Evolutionary conservation across 495 filamentous ascomycete species (phyloP), one percentile per base, ranked within the genome.

Genomic region (Hamigera avellanea): DNA sequence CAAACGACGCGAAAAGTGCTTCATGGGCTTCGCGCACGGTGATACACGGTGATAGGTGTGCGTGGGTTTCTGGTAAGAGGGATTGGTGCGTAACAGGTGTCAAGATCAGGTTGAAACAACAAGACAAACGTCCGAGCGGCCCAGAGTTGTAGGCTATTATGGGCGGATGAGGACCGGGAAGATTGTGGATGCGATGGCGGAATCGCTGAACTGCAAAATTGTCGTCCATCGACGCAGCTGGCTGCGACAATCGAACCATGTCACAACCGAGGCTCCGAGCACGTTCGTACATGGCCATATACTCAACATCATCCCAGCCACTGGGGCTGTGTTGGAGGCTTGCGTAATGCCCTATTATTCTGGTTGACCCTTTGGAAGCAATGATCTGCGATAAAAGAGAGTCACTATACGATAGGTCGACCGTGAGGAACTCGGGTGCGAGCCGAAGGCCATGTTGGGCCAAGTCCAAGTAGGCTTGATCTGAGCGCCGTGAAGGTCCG

Each of bases 141-240:
- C 81, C 83, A 19, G 75, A 72, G 48, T 85, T 82, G 54, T 80
- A 86, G 3, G 78, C 78, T 14, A 83, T 76, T 6, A 89, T 49
- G 1, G 71, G 68, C 0, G 75, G 61, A 10, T 41, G 39, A 9
- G 48, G 33, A 0, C 41, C 44, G 3, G 55, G 49, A 14, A 58
- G 43, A 21, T 32, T 52, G 36, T 54, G 44, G 29, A 65, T 40
- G 16, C 50, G 46, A 19, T 62, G 48, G 25, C 58, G 50, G 40
- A 65, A 59, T 21, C 59, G 42, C 32, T 59, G 50, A 25, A 66
- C 61, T 0, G 66, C 62, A 28, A 52, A 48, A 35, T 66, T 67
- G 27, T 68, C 66, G 13, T 59, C 59, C 6, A 57, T 46, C 6
- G 49, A 45, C 19, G 48, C 48, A 10, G 64, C 66, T 15, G 55